A percentile compares a stretch with the other conserved stretches of the same genome.
Evolutionary conservation across 495 filamentous ascomycete genomes (phyloP).

Genomic region (Lophiostoma macrostomum): DNA sequence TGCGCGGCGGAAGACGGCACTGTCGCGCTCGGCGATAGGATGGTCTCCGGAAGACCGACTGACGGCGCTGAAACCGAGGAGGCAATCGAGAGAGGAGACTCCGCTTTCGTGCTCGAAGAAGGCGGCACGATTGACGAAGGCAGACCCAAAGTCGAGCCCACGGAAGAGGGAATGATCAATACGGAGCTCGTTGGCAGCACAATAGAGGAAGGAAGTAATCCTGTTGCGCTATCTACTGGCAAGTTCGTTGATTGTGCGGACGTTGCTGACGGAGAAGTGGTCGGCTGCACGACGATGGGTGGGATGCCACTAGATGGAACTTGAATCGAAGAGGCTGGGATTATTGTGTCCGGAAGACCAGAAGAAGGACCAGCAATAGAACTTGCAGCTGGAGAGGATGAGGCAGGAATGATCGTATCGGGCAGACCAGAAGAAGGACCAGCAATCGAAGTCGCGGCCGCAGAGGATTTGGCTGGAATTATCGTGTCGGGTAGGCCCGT

Average conservation of each 20-base stretch:
- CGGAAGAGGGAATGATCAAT: not conserved
- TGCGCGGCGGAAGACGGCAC: not conserved
- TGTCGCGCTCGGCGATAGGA: not conserved
- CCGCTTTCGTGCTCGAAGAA: not conserved
- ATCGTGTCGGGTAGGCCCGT: no score
- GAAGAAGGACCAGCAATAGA: no score
- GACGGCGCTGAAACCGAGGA: not conserved
- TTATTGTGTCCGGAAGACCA: no score
- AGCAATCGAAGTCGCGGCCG: no score
- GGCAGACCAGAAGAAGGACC: no score
- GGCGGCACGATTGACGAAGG: conserved; percentile 8
- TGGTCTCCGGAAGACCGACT: not conserved
- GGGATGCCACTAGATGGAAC: not conserved
- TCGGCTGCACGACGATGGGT: conserved; percentile 1
- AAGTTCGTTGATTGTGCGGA: not conserved
- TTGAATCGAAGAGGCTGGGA: not conserved
- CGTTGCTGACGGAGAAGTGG: not conserved
- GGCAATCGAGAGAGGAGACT: not conserved
- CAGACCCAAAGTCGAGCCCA: not conserved
- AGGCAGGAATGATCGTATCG: no score
- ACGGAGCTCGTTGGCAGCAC: conserved; percentile 2
- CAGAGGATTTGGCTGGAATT: no score
- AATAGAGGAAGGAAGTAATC: conserved; percentile 19
- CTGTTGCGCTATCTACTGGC: conserved; percentile 5
- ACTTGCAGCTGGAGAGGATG: no score